These are phyloP conservation scores for Pythium aphanidermatum DNA, from an alignment of 352 stramenopile species.

Conservation along the genomic window DNA sequence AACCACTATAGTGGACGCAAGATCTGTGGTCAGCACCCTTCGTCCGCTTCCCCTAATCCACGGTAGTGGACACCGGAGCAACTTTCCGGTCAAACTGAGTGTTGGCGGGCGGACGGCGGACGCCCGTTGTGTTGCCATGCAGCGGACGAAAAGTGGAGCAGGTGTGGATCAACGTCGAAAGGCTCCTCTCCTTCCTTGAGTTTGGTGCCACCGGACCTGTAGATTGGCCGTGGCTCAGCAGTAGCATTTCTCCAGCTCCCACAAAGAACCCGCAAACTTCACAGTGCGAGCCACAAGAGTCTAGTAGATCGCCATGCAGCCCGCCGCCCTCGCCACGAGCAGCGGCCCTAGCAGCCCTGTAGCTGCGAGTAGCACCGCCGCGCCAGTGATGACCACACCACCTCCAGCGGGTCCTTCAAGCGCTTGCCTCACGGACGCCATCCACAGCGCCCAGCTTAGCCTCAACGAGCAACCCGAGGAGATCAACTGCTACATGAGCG, in stretches of 20 bases:
- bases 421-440: no score
- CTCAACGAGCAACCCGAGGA: no score
- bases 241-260: slow-evolving; percentile 4
- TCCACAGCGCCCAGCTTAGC: no score
- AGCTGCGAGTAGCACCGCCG: background rate
- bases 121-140: slow-evolving; percentile 2
- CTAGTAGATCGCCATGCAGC: no score
- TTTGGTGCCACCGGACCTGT: slow-evolving; percentile 14
- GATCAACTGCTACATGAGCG: no score
- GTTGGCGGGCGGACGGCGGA: background rate
- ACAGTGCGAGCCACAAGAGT: no score
- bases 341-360: background rate
- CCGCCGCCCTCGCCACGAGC: background rate
- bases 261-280: slow-evolving; percentile 1
- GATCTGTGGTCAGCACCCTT: no score
- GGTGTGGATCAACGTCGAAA: slow-evolving; percentile 27
- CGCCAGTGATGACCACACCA: background rate
- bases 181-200: slow-evolving; percentile 23
- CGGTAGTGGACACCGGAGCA: slow-evolving; percentile 2
- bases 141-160: slow-evolving; percentile 14
- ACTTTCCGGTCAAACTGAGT: slow-evolving; percentile 10
- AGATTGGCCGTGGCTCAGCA: slow-evolving; percentile 20
- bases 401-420: no score
- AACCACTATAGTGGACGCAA: no score
- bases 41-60: no score